phyloP scores from a whole-genome alignment of 805 yeast genomes.

The Metschnikowia gruessii region DNA sequence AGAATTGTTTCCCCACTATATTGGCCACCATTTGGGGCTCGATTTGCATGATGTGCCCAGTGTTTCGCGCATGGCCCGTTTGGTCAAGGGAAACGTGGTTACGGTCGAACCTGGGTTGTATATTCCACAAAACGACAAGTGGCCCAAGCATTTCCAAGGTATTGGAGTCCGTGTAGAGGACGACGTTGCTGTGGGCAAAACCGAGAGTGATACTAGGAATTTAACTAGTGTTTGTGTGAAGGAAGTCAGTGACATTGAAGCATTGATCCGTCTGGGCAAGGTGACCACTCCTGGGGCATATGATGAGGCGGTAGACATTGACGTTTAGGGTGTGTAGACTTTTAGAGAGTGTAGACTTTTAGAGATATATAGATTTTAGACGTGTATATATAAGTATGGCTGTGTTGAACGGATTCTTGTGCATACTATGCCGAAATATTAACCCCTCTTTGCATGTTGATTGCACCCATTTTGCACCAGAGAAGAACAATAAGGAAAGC shows the following conservation, averaged over 20 bases:
- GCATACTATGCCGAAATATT: too few relatives aligned
- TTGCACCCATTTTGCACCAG: conserved; percentile 19
- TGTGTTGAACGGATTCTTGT: too few relatives aligned
- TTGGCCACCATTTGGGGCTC: conserved; percentile 92
- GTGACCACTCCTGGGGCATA: conserved; percentile 47
- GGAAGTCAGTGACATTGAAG: conserved; percentile 79
- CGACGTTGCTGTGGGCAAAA: conserved; percentile 77
- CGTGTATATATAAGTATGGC: too few relatives aligned
- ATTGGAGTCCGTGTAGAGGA: conserved; percentile 96
- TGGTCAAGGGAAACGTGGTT: conserved; percentile 73
- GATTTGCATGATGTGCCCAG: conserved; percentile 85
- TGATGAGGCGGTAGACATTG: conserved; percentile 34
- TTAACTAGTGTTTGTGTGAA: conserved; percentile 83
- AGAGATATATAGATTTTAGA: too few relatives aligned
- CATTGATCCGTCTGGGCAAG: conserved; percentile 54
- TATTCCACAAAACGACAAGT: conserved; percentile 67
- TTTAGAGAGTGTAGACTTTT: too few relatives aligned
- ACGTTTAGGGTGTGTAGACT: conserved; percentile 13
- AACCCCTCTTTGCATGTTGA: too few relatives aligned
- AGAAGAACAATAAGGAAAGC: conserved; percentile 31
- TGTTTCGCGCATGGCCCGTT: conserved; percentile 50
- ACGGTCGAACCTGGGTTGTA: conserved; percentile 97
- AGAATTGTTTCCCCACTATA: conserved; percentile 80
- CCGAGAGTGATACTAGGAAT: conserved; percentile 44
- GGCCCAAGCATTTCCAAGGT: conserved; percentile 79